Base-by-base conservation (phyloP, 176 grass and related monocot species). In the Aechmea fasciata region DNA sequence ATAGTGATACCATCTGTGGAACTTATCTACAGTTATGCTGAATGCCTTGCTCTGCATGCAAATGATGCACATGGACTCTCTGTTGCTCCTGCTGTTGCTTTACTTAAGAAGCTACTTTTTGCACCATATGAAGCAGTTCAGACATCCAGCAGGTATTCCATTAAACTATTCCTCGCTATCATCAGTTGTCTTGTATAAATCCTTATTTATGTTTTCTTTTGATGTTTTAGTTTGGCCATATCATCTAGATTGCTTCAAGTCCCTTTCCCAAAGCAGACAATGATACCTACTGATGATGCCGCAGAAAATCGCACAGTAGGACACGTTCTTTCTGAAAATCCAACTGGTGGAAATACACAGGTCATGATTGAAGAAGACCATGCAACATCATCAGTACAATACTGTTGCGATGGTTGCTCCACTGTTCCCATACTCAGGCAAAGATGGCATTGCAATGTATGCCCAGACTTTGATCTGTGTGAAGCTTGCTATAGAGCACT, bases 381-480 rank as follows among this genome's bases (percentile, higher is more conserved):
- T 77, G 76, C 81, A 14, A 83, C 86, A 74, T 87, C 93, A 11
- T 90, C 93, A 76, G 93, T 97, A 65, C 93, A 97, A 78, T 97
- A 97, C 75, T 92, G 93, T 75, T 97, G 93, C 74, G 93, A 97
- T 85, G 93, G 93, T 78, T 97, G 93, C 74, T 97, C 93, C 64
- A 92, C 89, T 55, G 93, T 97, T 70, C 93, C 93, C 48, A 97
- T 97, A 83, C 86, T 90, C 71, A 68, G 93, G 67, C 93, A 81
- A 71, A 84, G 93, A 76, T 97, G 93, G 93, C 93, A 97, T 78
- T 97, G 93, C 71, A 92, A 78, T 71, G 74, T 90, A 67, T 97
- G 93, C 75, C 93, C 89, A 71, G 93, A 97, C 70, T 97, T 97
- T 68, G 93, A 97, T 75, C 68, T 97, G 47, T 97, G 93, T 76